phyloP scores from a whole-genome alignment of 1,284 basidiomycete species.

The Coniophora puteana region DNA sequence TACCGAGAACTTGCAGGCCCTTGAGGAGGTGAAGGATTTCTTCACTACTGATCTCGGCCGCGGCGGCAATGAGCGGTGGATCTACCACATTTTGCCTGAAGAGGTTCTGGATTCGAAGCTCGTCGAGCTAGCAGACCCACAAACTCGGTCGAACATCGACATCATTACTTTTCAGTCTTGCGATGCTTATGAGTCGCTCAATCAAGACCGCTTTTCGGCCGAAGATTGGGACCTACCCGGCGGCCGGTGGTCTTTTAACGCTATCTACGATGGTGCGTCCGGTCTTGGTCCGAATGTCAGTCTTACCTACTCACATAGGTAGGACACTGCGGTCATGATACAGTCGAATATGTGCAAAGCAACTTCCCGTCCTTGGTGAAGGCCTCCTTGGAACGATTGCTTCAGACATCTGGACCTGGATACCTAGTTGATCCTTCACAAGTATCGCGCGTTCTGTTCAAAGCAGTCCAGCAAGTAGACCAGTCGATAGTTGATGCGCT shows the following conservation, averaged over 20 bases:
- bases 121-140: conserved; percentile 47
- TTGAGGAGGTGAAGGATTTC: conserved; percentile 51
- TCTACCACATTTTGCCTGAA: conserved; percentile 49
- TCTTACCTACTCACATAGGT: background rate
- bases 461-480: conserved; percentile 39
- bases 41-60: conserved; percentile 55
- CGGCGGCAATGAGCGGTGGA: conserved; percentile 49
- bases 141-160: conserved; percentile 37
- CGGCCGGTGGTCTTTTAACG: conserved; percentile 56
- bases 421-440: conserved; percentile 30
- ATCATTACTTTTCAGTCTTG: conserved; percentile 60
- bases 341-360: conserved; percentile 47
- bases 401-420: conserved; percentile 27
- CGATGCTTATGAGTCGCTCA: conserved; percentile 39
- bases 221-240: conserved; percentile 52
- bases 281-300: background rate
- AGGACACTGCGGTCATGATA: conserved; percentile 63
- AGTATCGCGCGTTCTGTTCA: conserved; percentile 40
- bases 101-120: conserved; percentile 40
- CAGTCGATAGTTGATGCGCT: conserved; percentile 42
- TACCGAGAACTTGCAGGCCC: conserved; percentile 43
- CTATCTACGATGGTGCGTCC: conserved; percentile 56
- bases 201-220: conserved; percentile 53
- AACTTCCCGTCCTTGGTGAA: conserved; percentile 44
- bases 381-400: conserved; percentile 35